Conservation (phyloP, 2,329 filamentous ascomycete species). For the Rutstroemia sp. region DNA sequence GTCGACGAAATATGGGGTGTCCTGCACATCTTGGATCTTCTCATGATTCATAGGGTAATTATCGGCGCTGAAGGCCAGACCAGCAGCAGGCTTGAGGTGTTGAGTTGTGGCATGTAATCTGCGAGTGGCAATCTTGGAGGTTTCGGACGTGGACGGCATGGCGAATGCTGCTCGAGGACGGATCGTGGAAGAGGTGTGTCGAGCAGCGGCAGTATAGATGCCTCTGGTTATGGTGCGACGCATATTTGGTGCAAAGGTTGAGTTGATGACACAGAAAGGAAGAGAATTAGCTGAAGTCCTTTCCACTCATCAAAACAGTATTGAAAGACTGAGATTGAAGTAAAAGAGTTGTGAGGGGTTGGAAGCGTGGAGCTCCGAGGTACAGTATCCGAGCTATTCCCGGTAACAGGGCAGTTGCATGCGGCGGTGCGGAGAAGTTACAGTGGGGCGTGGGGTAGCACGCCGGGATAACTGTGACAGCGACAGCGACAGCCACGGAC, state of each 20-base stretch:
- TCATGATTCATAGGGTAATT: conserved; percentile 67
- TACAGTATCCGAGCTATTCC: too few relatives aligned
- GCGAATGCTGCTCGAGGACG: conserved; percentile 16
- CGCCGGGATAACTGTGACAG: background rate
- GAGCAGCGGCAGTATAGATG: conserved; percentile 18
- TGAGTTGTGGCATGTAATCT: conserved; percentile 50
- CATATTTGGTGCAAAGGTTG: conserved; percentile 18
- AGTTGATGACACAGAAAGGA: background rate
- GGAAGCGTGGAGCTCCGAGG: too few relatives aligned
- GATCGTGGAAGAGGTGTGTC: conserved; percentile 19
- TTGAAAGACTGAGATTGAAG: too few relatives aligned
- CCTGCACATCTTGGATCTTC: conserved; percentile 55
- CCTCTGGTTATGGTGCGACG: conserved; percentile 25
- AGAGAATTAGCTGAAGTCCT: too few relatives aligned
- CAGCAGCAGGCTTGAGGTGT: conserved; percentile 45
- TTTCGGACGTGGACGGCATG: conserved; percentile 22
- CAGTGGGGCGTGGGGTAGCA: too few relatives aligned
- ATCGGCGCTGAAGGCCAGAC: conserved; percentile 48
- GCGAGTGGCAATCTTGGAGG: conserved; percentile 35
- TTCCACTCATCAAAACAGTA: too few relatives aligned
- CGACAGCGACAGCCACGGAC: background rate
- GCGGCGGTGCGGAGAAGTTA: too few relatives aligned
- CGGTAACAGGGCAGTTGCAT: too few relatives aligned
- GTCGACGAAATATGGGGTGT: conserved; percentile 77
- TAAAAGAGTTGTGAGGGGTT: too few relatives aligned